Base-by-base conservation (phyloP, 179 eudicot genomes). In the Patellifolia procumbens region DNA sequence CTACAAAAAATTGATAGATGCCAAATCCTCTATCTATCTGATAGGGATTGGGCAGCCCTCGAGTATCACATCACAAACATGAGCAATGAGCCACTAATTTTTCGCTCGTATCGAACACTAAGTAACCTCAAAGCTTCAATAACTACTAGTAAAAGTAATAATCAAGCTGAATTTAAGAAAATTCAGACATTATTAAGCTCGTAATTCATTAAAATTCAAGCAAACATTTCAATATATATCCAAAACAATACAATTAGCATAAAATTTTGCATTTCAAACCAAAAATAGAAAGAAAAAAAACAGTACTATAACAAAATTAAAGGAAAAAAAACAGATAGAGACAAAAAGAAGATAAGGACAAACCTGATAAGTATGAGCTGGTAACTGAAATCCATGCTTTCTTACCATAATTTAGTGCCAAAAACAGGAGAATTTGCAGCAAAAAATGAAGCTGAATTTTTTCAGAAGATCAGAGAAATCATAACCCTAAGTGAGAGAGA, bases 351-450 rank as follows among this genome's bases (percentile, higher is more conserved):
- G n/a, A 68, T 28, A 55, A 61, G 62, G 75, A 61, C 65, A 51
- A 80, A 93, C 98, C 97, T 93, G 98, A 67, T 92, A 90, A 55
- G 98, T 92, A 75, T 93, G 98, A 82, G 95, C 95, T 7, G 98
- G 98, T 32, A 93, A 78, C 80, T 93, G 93, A 96, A 96, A 93
- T 72, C 98, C 98, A 84, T 93, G 98, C 81, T 90, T 89, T 78
- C 98, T 89, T 76, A 88, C 91, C 98, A 93, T 93, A 45, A 43
- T 75, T 52, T 10, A 9, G 7, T 64, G 26, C 26, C 42, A 66
- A 51, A 74, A 58, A 32, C 55, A 74, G 19, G 46, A 48, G 64
- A 63, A 56, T 26, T 72, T 31, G 74, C 83, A 72, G 77, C 26
- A 49, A 39, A 73, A 62, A 51, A 2, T 13, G 13, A 56, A 37